These are phyloP conservation scores for Hymenoscyphus scutula DNA, from an alignment of 2,329 filamentous ascomycete genomes.

Conservation along the genomic window DNA sequence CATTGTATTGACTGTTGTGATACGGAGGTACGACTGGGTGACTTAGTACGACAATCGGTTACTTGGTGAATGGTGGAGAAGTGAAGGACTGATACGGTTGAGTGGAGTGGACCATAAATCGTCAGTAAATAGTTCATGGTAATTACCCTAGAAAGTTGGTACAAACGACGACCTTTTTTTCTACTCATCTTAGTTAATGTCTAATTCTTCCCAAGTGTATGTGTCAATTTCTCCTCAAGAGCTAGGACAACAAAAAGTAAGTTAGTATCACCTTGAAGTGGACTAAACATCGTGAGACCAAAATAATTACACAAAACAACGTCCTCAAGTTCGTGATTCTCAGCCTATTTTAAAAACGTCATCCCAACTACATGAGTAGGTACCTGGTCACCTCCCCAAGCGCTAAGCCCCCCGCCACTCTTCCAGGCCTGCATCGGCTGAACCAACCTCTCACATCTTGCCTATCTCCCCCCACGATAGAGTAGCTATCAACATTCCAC, in stretches of 20 bases:
- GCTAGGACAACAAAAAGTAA: too few species aligned
- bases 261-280: too few species aligned
- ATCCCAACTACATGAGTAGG: not conserved
- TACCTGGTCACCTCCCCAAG: not conserved
- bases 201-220: too few species aligned
- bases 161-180: too few species aligned
- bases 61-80: not conserved
- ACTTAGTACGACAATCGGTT: too few species aligned
- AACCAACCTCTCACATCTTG: slow-evolving; percentile 13
- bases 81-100: too few species aligned
- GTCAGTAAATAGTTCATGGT: too few species aligned
- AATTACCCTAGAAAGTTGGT: too few species aligned
- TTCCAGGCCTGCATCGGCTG: not conserved
- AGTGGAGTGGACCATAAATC: too few species aligned
- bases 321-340: not conserved
- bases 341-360: not conserved
- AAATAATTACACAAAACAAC: not conserved
- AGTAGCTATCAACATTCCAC: slow-evolving; percentile 4
- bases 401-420: not conserved
- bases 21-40: not conserved
- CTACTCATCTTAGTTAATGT: too few species aligned
- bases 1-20: not conserved
- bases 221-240: too few species aligned
- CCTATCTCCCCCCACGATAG: slow-evolving; percentile 5
- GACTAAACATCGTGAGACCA: too few species aligned